Evolutionary conservation across 306 rosid genomes (phyloP), one percentile per base, ranked within the genome.

Genomic region (Castanea crenata): DNA sequence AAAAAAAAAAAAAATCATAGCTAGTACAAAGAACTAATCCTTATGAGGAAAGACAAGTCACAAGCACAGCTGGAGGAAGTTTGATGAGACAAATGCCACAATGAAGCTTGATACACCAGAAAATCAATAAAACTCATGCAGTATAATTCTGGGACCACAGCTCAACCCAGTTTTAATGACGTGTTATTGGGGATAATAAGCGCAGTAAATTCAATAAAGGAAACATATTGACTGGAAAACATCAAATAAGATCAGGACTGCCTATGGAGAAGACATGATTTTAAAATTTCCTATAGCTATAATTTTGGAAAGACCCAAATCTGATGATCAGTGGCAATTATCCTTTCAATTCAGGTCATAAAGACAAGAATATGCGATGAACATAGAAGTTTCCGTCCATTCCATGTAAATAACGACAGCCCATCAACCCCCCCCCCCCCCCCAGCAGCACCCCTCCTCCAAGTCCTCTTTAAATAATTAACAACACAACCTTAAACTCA

Each of bases 401-500:
- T 32, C 49, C 20, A 18, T 32, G 44, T 32, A 32, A 65, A 65
- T 0, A 11, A 64, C 6, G 71, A 65, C 0, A 5, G 49, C 38
- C 2, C 41, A 38, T 5, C 4, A 25, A 25, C 35, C 8, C 9
- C 29, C 19, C 35, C 6, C 31, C 38, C 6, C 69, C 69, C 6
- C 15, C 5, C 1, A 0, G 2, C 1, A 25, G 46, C 3, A 0
- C 11, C 20, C 1, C 6, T 19, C 38, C 6, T 38, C 44, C 44
- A 38, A 38, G 44, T 38, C 31, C 29, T 27, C 19, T 3, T 5
- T 15, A 6, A 62, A 64, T 31, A 64, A 19, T 64, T 64, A 64
- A 1, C 23, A 6, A 64, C 11, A 15, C 12, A 31, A 64, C 71
- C 23, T 16, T 31, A 7, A 20, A 64, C 4, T 16, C 23, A 32